phyloP scores from a whole-genome alignment of 2,329 filamentous ascomycete genomes.

The Aureobasidium sp. region DNA sequence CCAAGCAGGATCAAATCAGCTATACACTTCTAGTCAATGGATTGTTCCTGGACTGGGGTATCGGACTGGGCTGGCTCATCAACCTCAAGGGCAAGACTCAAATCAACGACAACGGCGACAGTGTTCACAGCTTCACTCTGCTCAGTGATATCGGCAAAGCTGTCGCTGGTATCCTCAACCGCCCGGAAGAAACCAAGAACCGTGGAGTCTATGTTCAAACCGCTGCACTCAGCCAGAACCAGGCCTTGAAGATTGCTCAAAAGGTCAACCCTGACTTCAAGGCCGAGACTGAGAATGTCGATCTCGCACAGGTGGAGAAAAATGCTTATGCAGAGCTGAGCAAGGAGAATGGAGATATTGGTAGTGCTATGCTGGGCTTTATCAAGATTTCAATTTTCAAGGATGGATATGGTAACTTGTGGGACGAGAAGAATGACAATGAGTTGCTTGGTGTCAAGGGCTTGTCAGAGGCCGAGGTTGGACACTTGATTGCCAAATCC shows the following conservation, averaged over 20 bases:
- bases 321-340: slow-evolving; percentile 26
- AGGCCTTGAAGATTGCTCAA: slow-evolving; percentile 30
- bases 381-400: slow-evolving; percentile 25
- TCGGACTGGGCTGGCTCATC: slow-evolving; percentile 28
- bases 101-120: slow-evolving; percentile 32
- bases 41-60: slow-evolving; percentile 34
- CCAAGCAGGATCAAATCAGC: slow-evolving; percentile 25
- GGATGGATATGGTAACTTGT: slow-evolving; percentile 29
- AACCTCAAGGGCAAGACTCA: slow-evolving; percentile 25
- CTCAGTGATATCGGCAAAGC: slow-evolving; percentile 29
- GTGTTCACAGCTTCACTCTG: slow-evolving; percentile 26
- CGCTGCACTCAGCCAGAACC: slow-evolving; percentile 31
- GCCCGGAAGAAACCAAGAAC: slow-evolving; percentile 31
- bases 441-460: slow-evolving; percentile 31
- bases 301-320: slow-evolving; percentile 26
- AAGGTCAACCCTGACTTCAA: slow-evolving; percentile 20
- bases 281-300: slow-evolving; percentile 16
- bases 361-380: slow-evolving; percentile 25
- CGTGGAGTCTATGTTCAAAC: slow-evolving; percentile 33
- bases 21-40: slow-evolving; percentile 31
- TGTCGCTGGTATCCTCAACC: slow-evolving; percentile 28
- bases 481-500: slow-evolving; percentile 23
- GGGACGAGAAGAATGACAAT: slow-evolving; percentile 28
- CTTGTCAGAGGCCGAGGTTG: slow-evolving; percentile 25
- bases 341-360: slow-evolving; percentile 20